Evolutionary conservation across 176 grass and related monocot genomes (phyloP), one percentile per base, ranked within the genome.

Genomic region (Otatea glauca): DNA sequence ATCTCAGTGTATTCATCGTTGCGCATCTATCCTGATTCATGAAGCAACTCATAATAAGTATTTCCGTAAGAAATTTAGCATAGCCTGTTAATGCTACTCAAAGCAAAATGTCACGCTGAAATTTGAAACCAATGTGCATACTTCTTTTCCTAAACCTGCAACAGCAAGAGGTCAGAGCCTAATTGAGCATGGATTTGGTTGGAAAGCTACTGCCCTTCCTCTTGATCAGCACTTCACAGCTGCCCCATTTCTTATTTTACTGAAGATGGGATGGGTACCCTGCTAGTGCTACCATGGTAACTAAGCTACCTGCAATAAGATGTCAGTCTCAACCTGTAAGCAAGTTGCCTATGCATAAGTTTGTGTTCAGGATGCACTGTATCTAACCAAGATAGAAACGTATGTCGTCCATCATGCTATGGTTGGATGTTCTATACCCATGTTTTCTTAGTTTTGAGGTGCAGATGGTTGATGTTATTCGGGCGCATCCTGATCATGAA

Each of bases 401-500:
- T 73, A 67, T 75, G 16, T 61, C 13, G 6, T 38, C 70, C 56
- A 59, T 78, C 66, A 83, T 68, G 58, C 50, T 42, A 47, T 39
- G 16, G 44, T 74, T 50, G 39, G 17, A 50, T 66, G 12, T 49
- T 87, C 41, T 76, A 13, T 60, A 48, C 68, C 74, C 5, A 79
- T 53, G 29, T 71, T 67, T 48, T 90, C 10, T 61, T 68, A 43
- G 6, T 74, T 82, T 78, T 90, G 32, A 82, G 18, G 25, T 39
- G 77, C 79, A 95, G 91, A 87, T 95, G 5, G 72, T 93, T 88
- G 60, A 92, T 83, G 72, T 95, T 70, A 89, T 95, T 70, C 25
- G 18, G 34, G 79, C 70, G 35, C 83, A 95, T 72, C 93, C 96
- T 88, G 54, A 93, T 63, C 91, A 92, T 89, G 96, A 95, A 70